Base-by-base conservation (phyloP, 495 filamentous ascomycete species). In the Staphylotrichum longicolle region DNA sequence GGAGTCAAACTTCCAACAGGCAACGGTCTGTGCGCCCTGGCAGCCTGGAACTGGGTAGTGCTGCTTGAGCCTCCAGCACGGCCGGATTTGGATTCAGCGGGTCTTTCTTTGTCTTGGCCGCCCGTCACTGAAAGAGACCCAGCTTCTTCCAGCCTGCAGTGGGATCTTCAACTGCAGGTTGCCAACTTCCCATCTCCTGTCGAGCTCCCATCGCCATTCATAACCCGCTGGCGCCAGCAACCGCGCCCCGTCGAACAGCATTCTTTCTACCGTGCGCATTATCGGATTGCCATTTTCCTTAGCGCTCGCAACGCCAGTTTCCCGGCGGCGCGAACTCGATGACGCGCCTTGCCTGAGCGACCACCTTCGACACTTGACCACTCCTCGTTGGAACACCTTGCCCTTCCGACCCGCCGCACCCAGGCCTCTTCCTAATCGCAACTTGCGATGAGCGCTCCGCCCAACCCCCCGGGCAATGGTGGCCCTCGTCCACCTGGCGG, bases 391-490 rank as follows among this genome's bases (percentile, higher is more conserved):
- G 20, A 42, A 40, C 8, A 44, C 3, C 41, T 35, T 30, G 7
- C 7, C 32, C 51, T 2, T 30, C 33, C 5, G 30, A 15, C 20
- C 8, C 10, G 20, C 3, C 60, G 37, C 6, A 39, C 27, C 14
- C 37, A n/a, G 12, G 15, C 44, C 61, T 9, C n/a, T 15, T 56
- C 42, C 37, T 5, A 58, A 45, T 1, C 58, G 54, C 10, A 58
- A 51, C 57, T 65, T 56, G 77, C 50, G 54, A 87, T 87, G 84
- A 88, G 81, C 62, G 80, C 85, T 42, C 84, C 82, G 39, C 49
- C 51, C 11, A 15, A 6, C 37, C 37, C 45, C 14, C 63, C 63
- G 52, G 65, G 65, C 46, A 78, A 75, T 58, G 78, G 78, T 70
- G 62, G 53, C 61, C 62, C 67, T 57, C 64, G 35, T 62, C 71